Percentiles rank a stretch among this genome's conserved stretches.
Conservation (phyloP, 2,329 filamentous ascomycete species). For the Rhytidhysteron rufulum region DNA sequence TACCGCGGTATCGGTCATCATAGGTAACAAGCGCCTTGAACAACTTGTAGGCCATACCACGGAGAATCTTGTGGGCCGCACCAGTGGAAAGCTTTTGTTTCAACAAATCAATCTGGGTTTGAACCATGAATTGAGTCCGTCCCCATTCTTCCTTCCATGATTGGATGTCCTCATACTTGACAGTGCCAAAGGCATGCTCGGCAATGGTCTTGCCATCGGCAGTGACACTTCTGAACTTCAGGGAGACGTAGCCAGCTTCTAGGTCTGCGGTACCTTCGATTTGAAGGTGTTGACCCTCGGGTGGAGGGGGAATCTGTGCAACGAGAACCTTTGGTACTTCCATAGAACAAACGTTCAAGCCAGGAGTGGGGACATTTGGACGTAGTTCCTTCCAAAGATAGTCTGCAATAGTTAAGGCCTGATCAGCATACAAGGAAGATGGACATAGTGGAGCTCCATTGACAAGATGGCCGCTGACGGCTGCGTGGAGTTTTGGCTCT, state of each 20-base stretch:
- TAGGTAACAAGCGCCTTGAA: slow-evolving; percentile 58
- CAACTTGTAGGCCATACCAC: slow-evolving; percentile 75
- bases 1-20: slow-evolving; percentile 54
- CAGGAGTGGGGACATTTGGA: slow-evolving; percentile 54
- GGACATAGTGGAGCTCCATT: slow-evolving; percentile 65
- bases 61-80: slow-evolving; percentile 67
- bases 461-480: slow-evolving; percentile 63
- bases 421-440: slow-evolving; percentile 61
- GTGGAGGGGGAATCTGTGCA: slow-evolving; percentile 46
- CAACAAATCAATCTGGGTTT: slow-evolving; percentile 60
- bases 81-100: slow-evolving; percentile 62
- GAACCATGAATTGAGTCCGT: slow-evolving; percentile 59
- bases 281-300: slow-evolving; percentile 56
- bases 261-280: slow-evolving; percentile 59
- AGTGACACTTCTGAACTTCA: slow-evolving; percentile 56
- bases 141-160: slow-evolving; percentile 64
- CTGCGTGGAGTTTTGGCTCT: slow-evolving; percentile 58
- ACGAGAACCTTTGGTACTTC: slow-evolving; percentile 70
- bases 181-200: slow-evolving; percentile 60
- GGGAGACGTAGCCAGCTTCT: slow-evolving; percentile 50
- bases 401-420: slow-evolving; percentile 62
- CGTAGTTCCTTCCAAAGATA: slow-evolving; percentile 64
- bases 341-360: slow-evolving; percentile 63
- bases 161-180: slow-evolving; percentile 58
- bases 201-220: slow-evolving; percentile 56